These are phyloP conservation scores for Colletotrichum ledebouriae DNA, from an alignment of 2,329 filamentous ascomycete genomes.

Conservation along the genomic window DNA sequence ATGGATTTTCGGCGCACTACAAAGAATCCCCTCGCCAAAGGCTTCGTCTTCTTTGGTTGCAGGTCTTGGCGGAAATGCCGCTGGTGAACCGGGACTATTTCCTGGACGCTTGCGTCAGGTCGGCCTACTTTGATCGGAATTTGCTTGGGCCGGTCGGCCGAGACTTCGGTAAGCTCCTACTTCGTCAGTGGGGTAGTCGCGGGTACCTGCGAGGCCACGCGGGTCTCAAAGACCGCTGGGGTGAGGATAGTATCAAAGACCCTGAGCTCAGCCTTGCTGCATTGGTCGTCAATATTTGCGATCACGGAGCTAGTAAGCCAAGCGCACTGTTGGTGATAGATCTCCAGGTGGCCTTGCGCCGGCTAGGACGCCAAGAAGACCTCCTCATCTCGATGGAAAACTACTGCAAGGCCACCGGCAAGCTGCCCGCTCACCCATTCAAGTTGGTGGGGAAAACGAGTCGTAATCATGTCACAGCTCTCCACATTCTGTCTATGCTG, in stretches of 20 bases:
- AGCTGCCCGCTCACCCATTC: constrained; percentile 20
- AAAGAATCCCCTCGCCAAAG: constrained; percentile 4
- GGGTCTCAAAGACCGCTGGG: background rate
- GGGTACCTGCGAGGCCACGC: constrained; percentile 22
- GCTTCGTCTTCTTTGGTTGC: constrained; percentile 41
- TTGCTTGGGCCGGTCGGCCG: constrained; percentile 22
- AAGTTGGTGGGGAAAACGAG: constrained; percentile 39
- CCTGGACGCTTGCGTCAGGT: constrained; percentile 41
- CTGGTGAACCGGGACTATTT: constrained; percentile 38
- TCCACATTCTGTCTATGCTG: constrained; percentile 45
- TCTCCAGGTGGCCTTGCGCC: constrained; percentile 39
- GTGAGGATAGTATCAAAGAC: background rate
- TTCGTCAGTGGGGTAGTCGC: constrained; percentile 45
- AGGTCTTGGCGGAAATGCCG: constrained; percentile 43
- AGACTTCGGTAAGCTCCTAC: constrained; percentile 43
- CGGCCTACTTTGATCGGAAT: constrained; percentile 26
- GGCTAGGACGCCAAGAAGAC: constrained; percentile 37
- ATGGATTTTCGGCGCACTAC: constrained; percentile 19
- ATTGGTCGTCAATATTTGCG: constrained; percentile 22
- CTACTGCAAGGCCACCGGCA: constrained; percentile 1
- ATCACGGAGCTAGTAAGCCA: background rate
- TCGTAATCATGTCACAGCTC: constrained; percentile 47
- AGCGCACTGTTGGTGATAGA: constrained; percentile 28
- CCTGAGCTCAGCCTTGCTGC: constrained; percentile 23
- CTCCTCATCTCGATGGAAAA: constrained; percentile 40